Conservation (phyloP, 2,329 filamentous ascomycete species). For the Nothomitra cinnamomea region DNA sequence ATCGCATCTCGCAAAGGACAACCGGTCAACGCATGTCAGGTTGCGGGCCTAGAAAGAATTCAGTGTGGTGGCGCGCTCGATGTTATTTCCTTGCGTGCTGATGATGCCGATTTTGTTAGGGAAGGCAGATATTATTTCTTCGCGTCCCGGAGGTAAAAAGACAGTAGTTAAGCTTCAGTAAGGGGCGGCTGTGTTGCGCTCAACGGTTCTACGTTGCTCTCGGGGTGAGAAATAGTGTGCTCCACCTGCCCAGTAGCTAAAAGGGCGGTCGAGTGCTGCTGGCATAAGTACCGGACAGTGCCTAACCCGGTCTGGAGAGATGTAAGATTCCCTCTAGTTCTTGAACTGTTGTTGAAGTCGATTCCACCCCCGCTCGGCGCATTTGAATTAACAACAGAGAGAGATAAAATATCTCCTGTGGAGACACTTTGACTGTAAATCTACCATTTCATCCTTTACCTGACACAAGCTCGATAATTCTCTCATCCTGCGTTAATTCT, state of each 20-base stretch:
- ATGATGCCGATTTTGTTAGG: slow-evolving; percentile 5
- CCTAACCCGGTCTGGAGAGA: not conserved
- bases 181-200: slow-evolving; percentile 6
- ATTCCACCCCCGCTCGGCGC: not conserved
- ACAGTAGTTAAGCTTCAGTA: not conserved
- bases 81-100: not conserved
- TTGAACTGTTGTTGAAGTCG: too few relatives aligned
- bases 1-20: slow-evolving; percentile 2
- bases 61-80: slow-evolving; percentile 1
- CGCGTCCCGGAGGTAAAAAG: slow-evolving; percentile 5
- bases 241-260: too few relatives aligned
- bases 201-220: slow-evolving; percentile 1
- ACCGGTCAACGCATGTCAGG: slow-evolving; percentile 1
- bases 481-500: not conserved
- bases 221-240: not conserved
- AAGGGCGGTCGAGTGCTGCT: too few relatives aligned
- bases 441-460: not conserved
- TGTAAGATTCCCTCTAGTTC: too few relatives aligned
- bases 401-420: not conserved
- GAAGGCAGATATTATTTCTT: slow-evolving; percentile 4
- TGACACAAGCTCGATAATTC: not conserved
- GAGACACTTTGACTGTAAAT: not conserved
- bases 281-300: not conserved
- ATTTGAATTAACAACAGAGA: not conserved
- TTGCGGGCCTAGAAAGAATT: slow-evolving; percentile 6